These are phyloP conservation scores for Tylopilus subfusipes DNA, from an alignment of 768 basidiomycete species.

Conservation along the genomic window DNA sequence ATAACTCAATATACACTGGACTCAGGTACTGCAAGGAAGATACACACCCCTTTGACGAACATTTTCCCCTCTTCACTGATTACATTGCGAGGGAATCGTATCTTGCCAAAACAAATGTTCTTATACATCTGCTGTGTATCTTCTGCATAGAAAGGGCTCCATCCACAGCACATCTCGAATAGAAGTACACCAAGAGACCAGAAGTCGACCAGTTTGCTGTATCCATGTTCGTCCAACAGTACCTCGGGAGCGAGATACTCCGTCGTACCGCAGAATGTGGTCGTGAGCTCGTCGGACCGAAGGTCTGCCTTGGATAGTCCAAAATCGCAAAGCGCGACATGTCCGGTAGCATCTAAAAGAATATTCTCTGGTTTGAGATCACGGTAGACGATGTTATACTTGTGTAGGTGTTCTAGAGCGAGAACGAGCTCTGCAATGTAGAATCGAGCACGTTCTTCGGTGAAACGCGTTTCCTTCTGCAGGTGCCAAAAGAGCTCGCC, in stretches of 20 bases:
- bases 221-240: constrained; percentile 96
- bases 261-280: constrained; percentile 98
- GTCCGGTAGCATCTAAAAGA: constrained; percentile 97
- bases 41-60: constrained; percentile 94
- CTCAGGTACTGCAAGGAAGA: constrained; percentile 5
- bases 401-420: constrained; percentile 95
- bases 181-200: constrained; percentile 95
- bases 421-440: constrained; percentile 95
- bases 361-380: no score
- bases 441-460: constrained; percentile 89
- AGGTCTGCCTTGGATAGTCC: constrained; percentile 96
- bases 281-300: constrained; percentile 91
- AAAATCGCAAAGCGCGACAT: constrained; percentile 98
- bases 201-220: constrained; percentile 98
- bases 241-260: constrained; percentile 99
- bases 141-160: constrained; percentile 99
- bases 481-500: constrained; percentile 99
- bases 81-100: constrained; percentile 94
- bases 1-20: constrained; percentile 13
- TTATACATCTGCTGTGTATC: constrained; percentile 99
- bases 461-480: constrained; percentile 91
- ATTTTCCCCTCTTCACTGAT: constrained; percentile 98
- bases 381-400: constrained; percentile 98
- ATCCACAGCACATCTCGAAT: constrained; percentile 99
- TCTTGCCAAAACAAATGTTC: constrained; percentile 98